These are phyloP conservation scores for Globisporangium radiosum DNA, from an alignment of 352 stramenopile species.

Conservation along the genomic window DNA sequence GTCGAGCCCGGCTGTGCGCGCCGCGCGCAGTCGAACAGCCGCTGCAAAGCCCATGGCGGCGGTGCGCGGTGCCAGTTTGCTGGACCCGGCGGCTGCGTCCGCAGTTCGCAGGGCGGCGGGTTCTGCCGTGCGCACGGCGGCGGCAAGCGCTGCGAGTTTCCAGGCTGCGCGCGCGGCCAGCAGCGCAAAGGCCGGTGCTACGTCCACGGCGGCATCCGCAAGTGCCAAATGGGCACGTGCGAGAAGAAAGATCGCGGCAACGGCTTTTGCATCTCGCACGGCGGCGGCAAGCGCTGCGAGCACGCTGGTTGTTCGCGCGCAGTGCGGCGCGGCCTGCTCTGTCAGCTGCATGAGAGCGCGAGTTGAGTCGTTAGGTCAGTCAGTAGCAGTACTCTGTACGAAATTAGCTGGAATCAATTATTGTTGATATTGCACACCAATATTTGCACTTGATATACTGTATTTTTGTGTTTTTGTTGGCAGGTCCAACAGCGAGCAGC, in stretches of 20 bases:
- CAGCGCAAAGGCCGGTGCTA: conserved; percentile 83
- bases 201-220: conserved; percentile 77
- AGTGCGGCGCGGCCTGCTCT: conserved; percentile 23
- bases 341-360: conserved; percentile 19
- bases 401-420: too few relatives aligned
- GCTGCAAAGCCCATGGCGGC: conserved; percentile 74
- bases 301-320: conserved; percentile 19
- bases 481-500: too few relatives aligned
- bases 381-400: neutral
- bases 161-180: conserved; percentile 60
- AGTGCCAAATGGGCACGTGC: conserved; percentile 62
- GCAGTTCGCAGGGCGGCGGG: conserved; percentile 70
- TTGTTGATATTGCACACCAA: too few relatives aligned
- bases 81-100: conserved; percentile 49
- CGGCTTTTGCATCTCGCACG: conserved; percentile 52
- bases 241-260: conserved; percentile 87
- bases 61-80: conserved; percentile 65
- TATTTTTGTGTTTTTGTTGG: too few relatives aligned
- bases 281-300: conserved; percentile 39
- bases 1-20: conserved; percentile 48
- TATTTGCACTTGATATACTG: too few relatives aligned
- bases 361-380: neutral
- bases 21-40: conserved; percentile 76
- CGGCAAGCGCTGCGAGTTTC: conserved; percentile 74
- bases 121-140: conserved; percentile 78